These are phyloP conservation scores for Boeremia lycopersici DNA, from an alignment of 2,329 filamentous ascomycete genomes.

Conservation along the genomic window DNA sequence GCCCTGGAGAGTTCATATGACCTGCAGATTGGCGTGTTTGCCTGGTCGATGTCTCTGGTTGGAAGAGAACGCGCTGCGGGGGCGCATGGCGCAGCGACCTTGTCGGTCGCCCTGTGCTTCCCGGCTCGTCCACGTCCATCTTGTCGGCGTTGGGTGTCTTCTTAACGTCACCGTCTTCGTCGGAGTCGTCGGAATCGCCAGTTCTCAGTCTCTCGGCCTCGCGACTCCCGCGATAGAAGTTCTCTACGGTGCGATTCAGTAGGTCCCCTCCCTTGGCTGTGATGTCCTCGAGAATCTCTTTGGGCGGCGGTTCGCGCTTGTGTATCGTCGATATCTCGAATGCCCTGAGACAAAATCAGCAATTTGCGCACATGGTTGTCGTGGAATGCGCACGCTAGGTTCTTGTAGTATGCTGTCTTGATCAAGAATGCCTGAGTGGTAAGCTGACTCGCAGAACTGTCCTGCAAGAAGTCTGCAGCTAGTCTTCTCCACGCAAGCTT, in stretches of 20 bases:
- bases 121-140: conserved; percentile 57
- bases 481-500: conserved; percentile 86
- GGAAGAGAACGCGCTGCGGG: conserved; percentile 81
- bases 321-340: conserved; percentile 83
- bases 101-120: conserved; percentile 49
- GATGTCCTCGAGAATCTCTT: conserved; percentile 81
- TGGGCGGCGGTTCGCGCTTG: conserved; percentile 80
- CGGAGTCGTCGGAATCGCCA: conserved; percentile 57
- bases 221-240: conserved; percentile 63
- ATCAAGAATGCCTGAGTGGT: conserved; percentile 84
- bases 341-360: conserved; percentile 54
- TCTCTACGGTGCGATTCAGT: conserved; percentile 78
- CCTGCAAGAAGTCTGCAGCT: conserved; percentile 76
- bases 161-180: conserved; percentile 49
- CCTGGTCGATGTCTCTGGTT: conserved; percentile 75
- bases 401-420: conserved; percentile 89
- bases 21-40: conserved; percentile 62
- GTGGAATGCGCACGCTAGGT: conserved; percentile 64
- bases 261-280: conserved; percentile 81
- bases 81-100: conserved; percentile 76
- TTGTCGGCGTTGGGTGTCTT: conserved; percentile 59
- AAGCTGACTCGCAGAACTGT: conserved; percentile 67
- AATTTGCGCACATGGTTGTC: conserved; percentile 8
- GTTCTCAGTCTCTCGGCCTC: conserved; percentile 56
- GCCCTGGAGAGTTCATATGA: conserved; percentile 51